Base-by-base conservation (phyloP, 139 green algal species). In the Nannochloris sp. region DNA sequence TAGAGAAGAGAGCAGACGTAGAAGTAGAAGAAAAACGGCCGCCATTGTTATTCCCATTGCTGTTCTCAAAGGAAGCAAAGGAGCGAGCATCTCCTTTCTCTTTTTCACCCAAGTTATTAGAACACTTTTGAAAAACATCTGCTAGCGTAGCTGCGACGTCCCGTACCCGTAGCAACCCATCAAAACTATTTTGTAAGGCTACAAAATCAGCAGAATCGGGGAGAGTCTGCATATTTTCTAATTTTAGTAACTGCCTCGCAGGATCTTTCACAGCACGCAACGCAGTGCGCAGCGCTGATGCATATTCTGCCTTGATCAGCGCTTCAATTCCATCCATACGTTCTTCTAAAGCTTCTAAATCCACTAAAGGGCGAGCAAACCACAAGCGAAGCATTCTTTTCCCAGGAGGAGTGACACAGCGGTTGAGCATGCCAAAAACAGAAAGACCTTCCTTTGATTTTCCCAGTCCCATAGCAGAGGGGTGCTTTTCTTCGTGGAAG, bases 371-470 rank as follows among this genome's bases (percentile, higher is more conserved):
- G 24, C 86, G 73, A 25, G 87, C 56, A 44, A 96, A 89, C 89
- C 89, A 96, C 3, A 79, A 59, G 24, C 81, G 67, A 63, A 93
- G 69, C 66, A 91, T 54, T 37, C 66, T 65, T 54, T 59, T 62
- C 6, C 85, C 87, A 70, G 81, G 69, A 13, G 60, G 54, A 29
- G 74, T 86, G 8, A 85, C 69, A 67, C 83, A 93, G 9, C 65
- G 60, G 67, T 92, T 79, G 3, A 96, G 54, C 59, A 92, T 54
- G 57, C 77, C 78, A 64, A 83, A 96, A 13, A 96, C 61, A 29
- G 67, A 85, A 78, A 93, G 90, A n/a, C 90, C 90, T 76, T 97
- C 90, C 66, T 97, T 96, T 42, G 81, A 47, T 15, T 68, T 76
- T 54, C 90, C 90, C 7, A 96, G 85, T 37, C 90, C 90, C 90